Evolutionary conservation across 148 eudicot species (phyloP).

Genomic region (Chenopodium quinoa): DNA sequence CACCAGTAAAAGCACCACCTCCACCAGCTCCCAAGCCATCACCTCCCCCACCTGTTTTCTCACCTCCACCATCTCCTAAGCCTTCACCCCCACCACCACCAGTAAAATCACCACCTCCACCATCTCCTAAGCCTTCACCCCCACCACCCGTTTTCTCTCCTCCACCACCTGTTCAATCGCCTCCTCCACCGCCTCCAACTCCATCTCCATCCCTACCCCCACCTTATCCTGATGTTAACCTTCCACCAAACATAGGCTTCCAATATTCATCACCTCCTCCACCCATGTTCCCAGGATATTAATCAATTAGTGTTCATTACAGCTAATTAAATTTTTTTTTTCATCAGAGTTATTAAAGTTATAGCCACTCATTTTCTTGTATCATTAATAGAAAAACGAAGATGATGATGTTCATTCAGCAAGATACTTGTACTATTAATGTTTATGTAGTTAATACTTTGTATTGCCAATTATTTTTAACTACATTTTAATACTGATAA

Average conservation of each 20-base stretch:
- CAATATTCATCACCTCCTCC: conserved; percentile 66
- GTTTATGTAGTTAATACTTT: neutral
- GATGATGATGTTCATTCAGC: neutral
- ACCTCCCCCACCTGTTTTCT: conserved; percentile 23
- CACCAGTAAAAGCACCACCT: conserved; percentile 20
- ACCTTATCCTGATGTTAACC: conserved; percentile 30
- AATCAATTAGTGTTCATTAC: conserved; percentile 15
- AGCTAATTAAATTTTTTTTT: neutral
- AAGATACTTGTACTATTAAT: neutral
- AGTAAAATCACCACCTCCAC: conserved; percentile 15
- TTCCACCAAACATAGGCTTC: conserved; percentile 53
- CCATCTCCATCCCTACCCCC: conserved; percentile 26
- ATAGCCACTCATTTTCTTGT: neutral
- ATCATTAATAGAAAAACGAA: neutral
- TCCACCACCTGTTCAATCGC: conserved; percentile 31
- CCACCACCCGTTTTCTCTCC: conserved; percentile 30
- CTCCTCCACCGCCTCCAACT: conserved; percentile 35
- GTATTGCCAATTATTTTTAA: neutral
- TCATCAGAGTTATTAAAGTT: neutral
- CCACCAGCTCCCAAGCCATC: conserved; percentile 17
- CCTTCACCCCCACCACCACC: conserved; percentile 18
- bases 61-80: conserved; percentile 28
- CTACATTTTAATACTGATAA: neutral
- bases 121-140: conserved; percentile 27
- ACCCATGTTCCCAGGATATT: conserved; percentile 47